Base-by-base conservation (phyloP, 108 stramenopile genomes). In the Cyclotella atomus region DNA sequence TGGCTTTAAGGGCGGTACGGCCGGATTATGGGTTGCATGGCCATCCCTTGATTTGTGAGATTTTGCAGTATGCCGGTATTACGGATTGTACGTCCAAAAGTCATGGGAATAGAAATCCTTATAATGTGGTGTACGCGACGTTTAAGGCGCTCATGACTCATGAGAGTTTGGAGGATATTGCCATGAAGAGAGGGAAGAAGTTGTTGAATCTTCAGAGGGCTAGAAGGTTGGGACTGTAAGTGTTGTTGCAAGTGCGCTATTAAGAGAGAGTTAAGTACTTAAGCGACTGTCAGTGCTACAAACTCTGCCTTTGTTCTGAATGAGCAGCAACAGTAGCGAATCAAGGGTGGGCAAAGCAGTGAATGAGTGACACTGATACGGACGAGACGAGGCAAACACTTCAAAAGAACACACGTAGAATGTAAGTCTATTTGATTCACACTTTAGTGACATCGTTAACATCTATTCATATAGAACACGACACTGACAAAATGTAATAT, bases 71-170 rank as follows among this genome's bases (percentile, higher is more conserved):
- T 33, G 85, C 95, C 63, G 97, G 97, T 8, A 93, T 97, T 56
- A 83, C 89, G 27, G 90, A 94, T 73, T 86, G 80, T 30, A 81
- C 86, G 15, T 72, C 81, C 74, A 97, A 97, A 70, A 83, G 92
- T 32, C 84, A 91, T 62, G 97, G 97, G 3, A 89, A 87, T 44
- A 85, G 95, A 25, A 94, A 91, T 71, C 84, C 85, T 30, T 94
- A 86, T 70, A 93, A 90, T 76, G 92, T 96, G 12, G 90, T 93
- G 12, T 78, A 87, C 28, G 96, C 97, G n/a, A 93, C 95, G 9
- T 97, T 94, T 65, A 95, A 98, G 70, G 97, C 97, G 0, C 59
- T 98, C 50, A 82, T 86, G 73, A 95, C 90, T 14, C 95, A 94
- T 69, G 90, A 95, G 70, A 91, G 90, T 19, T 55, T 96, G 44